phyloP scores from a whole-genome alignment of 768 basidiomycete species.

The Podaxis pistillaris region DNA sequence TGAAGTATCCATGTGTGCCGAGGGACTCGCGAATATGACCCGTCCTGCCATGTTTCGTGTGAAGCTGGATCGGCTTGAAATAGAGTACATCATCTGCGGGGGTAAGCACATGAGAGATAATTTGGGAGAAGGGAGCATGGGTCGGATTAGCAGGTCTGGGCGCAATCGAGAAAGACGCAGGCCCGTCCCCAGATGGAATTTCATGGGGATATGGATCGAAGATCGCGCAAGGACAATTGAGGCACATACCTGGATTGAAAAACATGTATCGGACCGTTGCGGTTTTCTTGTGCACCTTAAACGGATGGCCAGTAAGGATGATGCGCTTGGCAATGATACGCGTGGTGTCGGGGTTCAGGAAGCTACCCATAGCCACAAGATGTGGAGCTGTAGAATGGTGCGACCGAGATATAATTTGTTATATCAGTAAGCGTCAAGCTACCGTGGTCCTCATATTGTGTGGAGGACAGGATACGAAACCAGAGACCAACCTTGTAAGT shows the following conservation, averaged over 20 bases:
- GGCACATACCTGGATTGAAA: constrained; percentile 74
- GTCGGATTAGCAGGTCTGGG: not conserved
- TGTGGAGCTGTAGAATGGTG: constrained; percentile 52
- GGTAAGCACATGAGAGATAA: not conserved
- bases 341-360: constrained; percentile 87
- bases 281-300: constrained; percentile 96
- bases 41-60: constrained; percentile 86
- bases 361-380: constrained; percentile 87
- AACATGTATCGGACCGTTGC: constrained; percentile 99
- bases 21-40: constrained; percentile 92
- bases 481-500: constrained; percentile 55
- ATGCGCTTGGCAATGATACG: constrained; percentile 92
- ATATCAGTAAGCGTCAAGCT: constrained; percentile 1
- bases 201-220: constrained; percentile 11
- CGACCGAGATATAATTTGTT: not conserved
- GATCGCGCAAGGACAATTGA: constrained; percentile 8
- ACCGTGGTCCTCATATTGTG: not conserved
- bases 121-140: not conserved
- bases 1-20: constrained; percentile 97
- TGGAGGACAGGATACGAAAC: not conserved
- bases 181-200: not conserved
- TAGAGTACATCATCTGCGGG: constrained; percentile 79
- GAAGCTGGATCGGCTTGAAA: constrained; percentile 89
- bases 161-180: not conserved
- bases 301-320: constrained; percentile 92